Evolutionary conservation across 805 yeast genomes (phyloP).

Genomic region (Wickerhamiella azymoides): DNA sequence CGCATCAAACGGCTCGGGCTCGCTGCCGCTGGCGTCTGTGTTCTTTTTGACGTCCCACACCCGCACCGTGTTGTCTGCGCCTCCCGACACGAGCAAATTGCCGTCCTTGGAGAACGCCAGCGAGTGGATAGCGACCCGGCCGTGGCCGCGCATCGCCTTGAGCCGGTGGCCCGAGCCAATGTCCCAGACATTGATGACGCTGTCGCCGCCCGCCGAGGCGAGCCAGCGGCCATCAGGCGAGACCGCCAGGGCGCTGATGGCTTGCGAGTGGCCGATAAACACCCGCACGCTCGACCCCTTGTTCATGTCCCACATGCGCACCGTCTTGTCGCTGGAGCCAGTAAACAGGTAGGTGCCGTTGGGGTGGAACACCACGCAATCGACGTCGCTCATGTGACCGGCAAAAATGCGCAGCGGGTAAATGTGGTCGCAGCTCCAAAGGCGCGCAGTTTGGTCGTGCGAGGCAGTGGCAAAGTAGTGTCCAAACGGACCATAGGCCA

Average conservation of each 20-base stretch:
- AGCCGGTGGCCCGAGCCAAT: conserved; percentile 78
- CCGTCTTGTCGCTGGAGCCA: conserved; percentile 89
- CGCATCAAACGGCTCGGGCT: conserved; percentile 48
- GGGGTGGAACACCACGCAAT: conserved; percentile 89
- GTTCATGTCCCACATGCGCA: conserved; percentile 95
- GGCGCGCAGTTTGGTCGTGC: conserved; percentile 92
- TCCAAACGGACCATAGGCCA: conserved; percentile 83
- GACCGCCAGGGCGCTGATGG: conserved; percentile 71
- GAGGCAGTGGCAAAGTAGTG: conserved; percentile 98
- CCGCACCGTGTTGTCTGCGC: conserved; percentile 82
- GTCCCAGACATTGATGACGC: conserved; percentile 83
- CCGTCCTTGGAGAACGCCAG: conserved; percentile 79
- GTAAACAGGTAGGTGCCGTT: conserved; percentile 89
- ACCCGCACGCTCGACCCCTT: conserved; percentile 82
- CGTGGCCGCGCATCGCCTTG: conserved; percentile 92
- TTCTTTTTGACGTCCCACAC: conserved; percentile 92
- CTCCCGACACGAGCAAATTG: conserved; percentile 76
- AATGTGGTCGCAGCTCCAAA: conserved; percentile 97
- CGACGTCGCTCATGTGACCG: conserved; percentile 94
- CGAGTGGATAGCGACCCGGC: conserved; percentile 72
- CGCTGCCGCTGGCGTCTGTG: conserved; percentile 70
- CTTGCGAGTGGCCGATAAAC: conserved; percentile 85
- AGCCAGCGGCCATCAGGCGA: conserved; percentile 96
- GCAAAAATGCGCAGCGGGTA: conserved; percentile 93
- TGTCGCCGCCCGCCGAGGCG: conserved; percentile 90